phyloP scores from a whole-genome alignment of 2,329 filamentous ascomycete genomes.

The Cryphonectria japonica region DNA sequence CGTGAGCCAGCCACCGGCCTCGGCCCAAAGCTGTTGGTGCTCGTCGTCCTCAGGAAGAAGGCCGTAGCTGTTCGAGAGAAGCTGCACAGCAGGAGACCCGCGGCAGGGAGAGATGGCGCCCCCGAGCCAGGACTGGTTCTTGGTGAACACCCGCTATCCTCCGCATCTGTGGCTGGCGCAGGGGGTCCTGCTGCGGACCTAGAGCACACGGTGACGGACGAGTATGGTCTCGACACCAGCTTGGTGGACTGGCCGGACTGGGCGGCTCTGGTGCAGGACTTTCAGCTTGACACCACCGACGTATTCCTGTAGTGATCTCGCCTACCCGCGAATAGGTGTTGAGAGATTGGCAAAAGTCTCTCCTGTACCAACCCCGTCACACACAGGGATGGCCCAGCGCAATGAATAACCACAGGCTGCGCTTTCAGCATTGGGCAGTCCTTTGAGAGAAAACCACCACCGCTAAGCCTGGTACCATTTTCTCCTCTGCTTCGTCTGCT shows the following conservation, averaged over 20 bases:
- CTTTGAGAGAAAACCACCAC: too few relatives aligned
- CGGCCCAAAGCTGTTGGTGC: slow-evolving; percentile 14
- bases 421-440: not conserved
- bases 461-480: too few relatives aligned
- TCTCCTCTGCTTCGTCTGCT: too few relatives aligned
- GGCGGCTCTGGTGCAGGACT: slow-evolving; percentile 15
- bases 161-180: not conserved
- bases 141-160: not conserved
- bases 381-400: not conserved
- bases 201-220: not conserved
- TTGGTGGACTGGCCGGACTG: slow-evolving; percentile 15
- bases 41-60: slow-evolving; percentile 4
- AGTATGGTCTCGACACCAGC: slow-evolving; percentile 1
- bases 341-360: not conserved
- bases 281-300: slow-evolving; percentile 15
- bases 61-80: slow-evolving; percentile 4
- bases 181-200: not conserved
- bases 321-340: not conserved
- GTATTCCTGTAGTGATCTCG: slow-evolving; percentile 9
- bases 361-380: not conserved
- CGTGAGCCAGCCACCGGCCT: not conserved
- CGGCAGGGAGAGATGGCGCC: not conserved
- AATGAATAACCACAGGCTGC: not conserved
- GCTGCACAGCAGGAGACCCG: slow-evolving; percentile 1
- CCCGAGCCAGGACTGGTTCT: not conserved